These are phyloP conservation scores for Penicillium maclennaniae DNA, from an alignment of 495 filamentous ascomycete genomes.

Conservation along the genomic window DNA sequence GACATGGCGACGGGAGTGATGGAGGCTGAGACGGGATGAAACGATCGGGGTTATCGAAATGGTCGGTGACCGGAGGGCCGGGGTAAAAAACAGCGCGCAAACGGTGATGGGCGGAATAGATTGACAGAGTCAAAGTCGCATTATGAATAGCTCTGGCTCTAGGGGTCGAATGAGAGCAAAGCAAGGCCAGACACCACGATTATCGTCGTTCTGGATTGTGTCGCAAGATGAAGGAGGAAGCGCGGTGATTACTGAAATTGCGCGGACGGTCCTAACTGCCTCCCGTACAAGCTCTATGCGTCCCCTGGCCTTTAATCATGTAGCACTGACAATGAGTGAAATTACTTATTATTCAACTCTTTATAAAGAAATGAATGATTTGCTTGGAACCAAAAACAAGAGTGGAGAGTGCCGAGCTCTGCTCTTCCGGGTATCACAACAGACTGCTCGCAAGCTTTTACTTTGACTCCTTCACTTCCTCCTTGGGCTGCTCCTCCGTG, in stretches of 20 bases:
- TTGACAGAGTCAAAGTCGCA: slow-evolving; percentile 12
- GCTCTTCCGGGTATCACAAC: slow-evolving; percentile 30
- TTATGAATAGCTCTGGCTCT: slow-evolving; percentile 10
- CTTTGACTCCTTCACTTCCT: slow-evolving; percentile 22
- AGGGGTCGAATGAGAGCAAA: neutral
- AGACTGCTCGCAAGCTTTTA: slow-evolving; percentile 15
- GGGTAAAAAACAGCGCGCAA: neutral
- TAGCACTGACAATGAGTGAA: neutral
- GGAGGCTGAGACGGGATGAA: neutral
- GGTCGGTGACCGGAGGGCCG: neutral
- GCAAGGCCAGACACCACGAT: neutral
- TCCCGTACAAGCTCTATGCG: slow-evolving; percentile 13
- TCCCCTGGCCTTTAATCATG: neutral
- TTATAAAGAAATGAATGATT: neutral
- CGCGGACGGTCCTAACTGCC: slow-evolving; percentile 9
- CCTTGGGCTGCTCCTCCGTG: slow-evolving; percentile 11
- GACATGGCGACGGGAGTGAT: slow-evolving; percentile 35
- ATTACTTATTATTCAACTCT: neutral
- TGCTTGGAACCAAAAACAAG: slow-evolving; percentile 11
- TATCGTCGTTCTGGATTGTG: neutral
- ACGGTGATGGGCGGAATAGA: neutral
- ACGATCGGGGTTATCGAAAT: neutral
- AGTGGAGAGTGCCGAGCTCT: slow-evolving; percentile 18
- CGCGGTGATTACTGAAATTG: slow-evolving; percentile 19
- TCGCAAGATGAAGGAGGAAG: slow-evolving; percentile 4